phyloP scores from a whole-genome alignment of 108 stramenopile genomes.

The Nitzschia sp. region DNA sequence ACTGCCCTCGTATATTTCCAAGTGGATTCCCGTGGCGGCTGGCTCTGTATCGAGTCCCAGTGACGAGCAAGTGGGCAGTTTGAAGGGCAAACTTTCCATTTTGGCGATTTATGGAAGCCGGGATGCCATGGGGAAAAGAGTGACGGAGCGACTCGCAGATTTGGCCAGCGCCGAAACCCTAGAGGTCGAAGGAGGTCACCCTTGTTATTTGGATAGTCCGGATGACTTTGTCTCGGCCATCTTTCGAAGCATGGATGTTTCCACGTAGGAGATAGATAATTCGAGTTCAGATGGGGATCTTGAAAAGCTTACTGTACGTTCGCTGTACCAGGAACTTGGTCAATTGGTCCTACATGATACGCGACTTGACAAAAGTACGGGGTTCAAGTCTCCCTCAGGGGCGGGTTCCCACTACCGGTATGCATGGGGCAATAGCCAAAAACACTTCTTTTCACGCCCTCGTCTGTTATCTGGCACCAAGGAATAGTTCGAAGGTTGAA shows the following conservation, averaged over 20 bases:
- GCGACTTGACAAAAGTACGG: too few species aligned
- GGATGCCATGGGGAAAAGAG: conserved; percentile 49
- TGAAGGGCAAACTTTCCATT: conserved; percentile 11
- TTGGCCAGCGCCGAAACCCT: conserved; percentile 40
- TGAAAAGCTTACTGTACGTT: too few species aligned
- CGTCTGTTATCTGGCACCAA: too few species aligned
- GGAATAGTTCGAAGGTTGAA: too few species aligned
- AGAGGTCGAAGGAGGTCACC: conserved; percentile 71
- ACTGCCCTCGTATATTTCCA: conserved; percentile 30
- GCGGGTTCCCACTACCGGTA: too few species aligned
- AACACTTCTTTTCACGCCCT: too few species aligned
- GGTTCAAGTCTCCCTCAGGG: too few species aligned
- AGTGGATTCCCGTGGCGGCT: conserved; percentile 80
- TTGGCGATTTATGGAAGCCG: conserved; percentile 68
- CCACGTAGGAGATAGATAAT: too few species aligned
- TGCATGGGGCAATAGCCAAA: too few species aligned
- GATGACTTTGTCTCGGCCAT: conserved; percentile 51
- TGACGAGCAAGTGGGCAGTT: not conserved
- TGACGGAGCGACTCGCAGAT: conserved; percentile 39
- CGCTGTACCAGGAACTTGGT: too few species aligned
- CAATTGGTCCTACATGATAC: too few species aligned
- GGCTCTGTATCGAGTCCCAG: conserved; percentile 19
- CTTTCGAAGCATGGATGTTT: conserved; percentile 1
- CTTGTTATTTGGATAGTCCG: conserved; percentile 76
- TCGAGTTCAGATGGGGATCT: too few species aligned